A percentile compares a stretch with the other conserved stretches of the same genome.
phyloP scores from a whole-genome alignment of 1,139 yeast species.

The Zhuliangozyma parablackwelliae region DNA sequence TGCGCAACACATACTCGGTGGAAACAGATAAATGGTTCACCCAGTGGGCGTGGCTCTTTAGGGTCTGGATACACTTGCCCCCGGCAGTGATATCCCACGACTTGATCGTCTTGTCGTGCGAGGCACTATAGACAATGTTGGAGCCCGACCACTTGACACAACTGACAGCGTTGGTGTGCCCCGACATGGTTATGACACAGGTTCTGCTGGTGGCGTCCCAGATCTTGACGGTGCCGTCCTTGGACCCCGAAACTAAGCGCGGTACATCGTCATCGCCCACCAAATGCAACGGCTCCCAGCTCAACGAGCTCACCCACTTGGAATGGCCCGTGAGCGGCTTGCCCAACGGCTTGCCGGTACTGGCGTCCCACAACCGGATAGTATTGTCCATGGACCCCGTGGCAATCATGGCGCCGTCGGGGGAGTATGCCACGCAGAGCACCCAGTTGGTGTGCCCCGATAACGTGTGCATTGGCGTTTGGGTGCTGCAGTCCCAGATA shows the following conservation, averaged over 20 bases:
- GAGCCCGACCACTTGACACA: conserved; percentile 97
- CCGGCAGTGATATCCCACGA: conserved; percentile 80
- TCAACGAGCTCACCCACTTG: conserved; percentile 83
- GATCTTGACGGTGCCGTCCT: conserved; percentile 83
- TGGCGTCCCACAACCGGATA: conserved; percentile 80
- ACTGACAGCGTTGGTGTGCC: conserved; percentile 85
- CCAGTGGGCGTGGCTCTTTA: conserved; percentile 96
- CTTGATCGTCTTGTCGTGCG: conserved; percentile 91
- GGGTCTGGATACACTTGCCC: conserved; percentile 74
- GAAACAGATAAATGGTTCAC: conserved; percentile 89
- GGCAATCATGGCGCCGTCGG: conserved; percentile 86
- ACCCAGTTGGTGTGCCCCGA: conserved; percentile 94
- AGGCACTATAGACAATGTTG: conserved; percentile 79
- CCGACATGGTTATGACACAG: conserved; percentile 70
- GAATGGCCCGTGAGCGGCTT: conserved; percentile 73
- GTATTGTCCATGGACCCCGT: conserved; percentile 96
- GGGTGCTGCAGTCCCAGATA: conserved; percentile 96
- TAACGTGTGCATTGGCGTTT: conserved; percentile 79
- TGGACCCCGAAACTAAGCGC: conserved; percentile 80
- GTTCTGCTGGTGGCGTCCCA: conserved; percentile 84
- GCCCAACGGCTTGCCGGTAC: conserved; percentile 72
- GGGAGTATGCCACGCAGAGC: conserved; percentile 87
- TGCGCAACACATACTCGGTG: conserved; percentile 81
- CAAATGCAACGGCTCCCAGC: conserved; percentile 94
- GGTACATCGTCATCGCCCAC: conserved; percentile 64